Evolutionary conservation across 2,329 filamentous ascomycete genomes (phyloP).

Genomic region (Scytalidium sp.): DNA sequence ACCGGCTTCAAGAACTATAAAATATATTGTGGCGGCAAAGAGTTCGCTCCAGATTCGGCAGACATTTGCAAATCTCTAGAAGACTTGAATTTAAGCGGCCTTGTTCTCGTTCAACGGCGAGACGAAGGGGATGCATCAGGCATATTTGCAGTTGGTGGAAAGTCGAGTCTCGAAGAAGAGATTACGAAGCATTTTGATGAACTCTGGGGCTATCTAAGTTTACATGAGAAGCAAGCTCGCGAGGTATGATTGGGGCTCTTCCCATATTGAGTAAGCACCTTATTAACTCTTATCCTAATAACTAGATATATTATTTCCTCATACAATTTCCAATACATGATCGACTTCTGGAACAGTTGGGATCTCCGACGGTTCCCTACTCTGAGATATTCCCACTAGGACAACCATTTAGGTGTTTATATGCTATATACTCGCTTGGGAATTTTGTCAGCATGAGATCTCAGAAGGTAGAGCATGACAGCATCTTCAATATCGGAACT

Average conservation of each 20-base stretch:
- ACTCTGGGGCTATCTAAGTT: slow-evolving; percentile 75
- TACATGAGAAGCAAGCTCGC: slow-evolving; percentile 66
- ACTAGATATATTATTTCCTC: slow-evolving; percentile 68
- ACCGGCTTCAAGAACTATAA: slow-evolving; percentile 77
- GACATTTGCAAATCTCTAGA: slow-evolving; percentile 61
- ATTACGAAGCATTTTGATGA: slow-evolving; percentile 80
- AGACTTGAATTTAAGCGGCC: slow-evolving; percentile 65
- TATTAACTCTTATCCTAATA: slow-evolving; percentile 8
- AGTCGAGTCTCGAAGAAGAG: slow-evolving; percentile 68
- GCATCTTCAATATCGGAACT: slow-evolving; percentile 19
- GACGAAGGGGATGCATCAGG: slow-evolving; percentile 42
- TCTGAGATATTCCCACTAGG: slow-evolving; percentile 64
- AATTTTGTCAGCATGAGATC: slow-evolving; percentile 48
- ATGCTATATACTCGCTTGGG: slow-evolving; percentile 65
- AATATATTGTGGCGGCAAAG: slow-evolving; percentile 66
- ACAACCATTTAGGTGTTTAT: slow-evolving; percentile 71
- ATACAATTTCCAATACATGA: slow-evolving; percentile 67
- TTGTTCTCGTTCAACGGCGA: slow-evolving; percentile 64
- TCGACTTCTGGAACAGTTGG: slow-evolving; percentile 57
- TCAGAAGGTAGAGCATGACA: slow-evolving; percentile 26
- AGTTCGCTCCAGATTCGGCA: slow-evolving; percentile 58
- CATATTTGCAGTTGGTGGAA: slow-evolving; percentile 45
- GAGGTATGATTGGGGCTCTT: slow-evolving; percentile 47
- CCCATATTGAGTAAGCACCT: not conserved
- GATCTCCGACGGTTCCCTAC: slow-evolving; percentile 48